Evolutionary conservation across 1,139 yeast genomes (phyloP).

Genomic region (Kluyveromyces sp.): DNA sequence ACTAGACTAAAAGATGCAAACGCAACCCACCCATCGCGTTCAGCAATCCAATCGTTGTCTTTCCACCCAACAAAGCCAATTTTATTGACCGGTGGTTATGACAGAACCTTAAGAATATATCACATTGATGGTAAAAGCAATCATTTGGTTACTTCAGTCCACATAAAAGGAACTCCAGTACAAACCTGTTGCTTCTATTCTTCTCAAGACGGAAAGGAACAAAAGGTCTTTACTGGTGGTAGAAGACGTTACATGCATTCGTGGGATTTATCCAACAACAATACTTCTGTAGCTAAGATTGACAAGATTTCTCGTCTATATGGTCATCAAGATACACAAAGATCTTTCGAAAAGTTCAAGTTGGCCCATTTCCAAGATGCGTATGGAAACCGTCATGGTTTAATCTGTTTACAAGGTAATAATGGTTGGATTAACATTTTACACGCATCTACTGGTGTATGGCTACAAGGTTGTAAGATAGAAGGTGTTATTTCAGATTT

Average conservation of each 20-base stretch:
- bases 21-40: constrained; percentile 53
- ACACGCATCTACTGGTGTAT: constrained; percentile 72
- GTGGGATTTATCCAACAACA: constrained; percentile 72
- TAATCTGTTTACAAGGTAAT: constrained; percentile 69
- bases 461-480: constrained; percentile 77
- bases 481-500: constrained; percentile 81
- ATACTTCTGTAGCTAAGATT: constrained; percentile 32
- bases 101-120: constrained; percentile 75
- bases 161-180: constrained; percentile 71
- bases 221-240: constrained; percentile 74
- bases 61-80: constrained; percentile 86
- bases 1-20: constrained; percentile 82
- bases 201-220: constrained; percentile 27
- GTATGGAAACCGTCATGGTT: constrained; percentile 48
- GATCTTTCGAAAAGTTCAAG: constrained; percentile 80
- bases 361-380: constrained; percentile 37
- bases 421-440: constrained; percentile 87
- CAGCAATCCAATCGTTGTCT: constrained; percentile 74
- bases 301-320: constrained; percentile 84
- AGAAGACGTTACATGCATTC: constrained; percentile 86
- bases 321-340: constrained; percentile 81
- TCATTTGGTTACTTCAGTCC: constrained; percentile 72
- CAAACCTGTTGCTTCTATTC: constrained; percentile 47
- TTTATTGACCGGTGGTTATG: constrained; percentile 85
- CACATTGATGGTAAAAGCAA: constrained; percentile 90